Evolutionary conservation across 768 basidiomycete genomes (phyloP).

Genomic region (Boletus bicolor): DNA sequence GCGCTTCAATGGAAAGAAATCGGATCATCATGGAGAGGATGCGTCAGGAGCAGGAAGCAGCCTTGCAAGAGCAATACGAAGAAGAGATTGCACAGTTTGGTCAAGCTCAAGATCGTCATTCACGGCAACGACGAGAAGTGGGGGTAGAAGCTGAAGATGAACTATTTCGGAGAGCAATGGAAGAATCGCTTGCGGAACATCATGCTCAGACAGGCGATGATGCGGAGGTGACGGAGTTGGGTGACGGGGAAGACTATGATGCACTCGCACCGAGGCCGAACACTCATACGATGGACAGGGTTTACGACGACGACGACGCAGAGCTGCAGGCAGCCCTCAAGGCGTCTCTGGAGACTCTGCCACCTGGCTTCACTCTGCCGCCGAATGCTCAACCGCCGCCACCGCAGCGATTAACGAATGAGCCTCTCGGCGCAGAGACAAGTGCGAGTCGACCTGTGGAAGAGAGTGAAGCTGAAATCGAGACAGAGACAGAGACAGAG

Average conservation of each 20-base stretch:
- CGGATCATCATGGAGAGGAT: conserved; percentile 59
- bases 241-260: conserved; percentile 23
- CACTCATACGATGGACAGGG: conserved; percentile 32
- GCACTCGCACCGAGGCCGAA: not conserved
- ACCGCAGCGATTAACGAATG: conserved; percentile 17
- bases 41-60: conserved; percentile 63
- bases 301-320: conserved; percentile 85
- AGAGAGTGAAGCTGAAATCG: conserved; percentile 32
- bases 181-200: conserved; percentile 22
- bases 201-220: conserved; percentile 22
- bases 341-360: conserved; percentile 71
- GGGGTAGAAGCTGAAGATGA: conserved; percentile 51
- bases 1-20: conserved; percentile 65
- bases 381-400: conserved; percentile 7
- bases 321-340: conserved; percentile 84
- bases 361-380: conserved; percentile 47
- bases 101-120: conserved; percentile 4
- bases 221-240: conserved; percentile 16
- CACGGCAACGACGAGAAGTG: conserved; percentile 2
- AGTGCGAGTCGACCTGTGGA: conserved; percentile 10
- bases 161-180: conserved; percentile 45
- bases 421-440: not conserved
- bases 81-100: conserved; percentile 34
- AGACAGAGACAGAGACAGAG: conserved; percentile 36
- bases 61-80: conserved; percentile 57